Evolutionary conservation across 2,329 filamentous ascomycete species (phyloP), one percentile per base, ranked within the genome.

Genomic region (Aspergillus arachidicola): DNA sequence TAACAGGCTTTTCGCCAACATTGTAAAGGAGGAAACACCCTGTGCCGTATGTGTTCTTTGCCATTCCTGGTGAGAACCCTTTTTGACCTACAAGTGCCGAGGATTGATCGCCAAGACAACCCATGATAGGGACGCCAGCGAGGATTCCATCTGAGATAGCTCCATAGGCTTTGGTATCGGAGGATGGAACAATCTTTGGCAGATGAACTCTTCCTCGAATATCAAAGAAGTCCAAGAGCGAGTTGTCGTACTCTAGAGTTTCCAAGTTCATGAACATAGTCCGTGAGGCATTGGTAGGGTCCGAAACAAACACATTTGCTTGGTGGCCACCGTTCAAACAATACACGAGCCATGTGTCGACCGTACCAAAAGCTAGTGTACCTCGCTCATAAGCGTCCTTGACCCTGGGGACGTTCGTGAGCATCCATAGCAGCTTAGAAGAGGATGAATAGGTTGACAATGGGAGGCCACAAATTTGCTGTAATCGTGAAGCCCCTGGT

Each of bases 181-280:
- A 93, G 0, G 92, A 96, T 1, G 89, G 89, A 6, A 94, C 90
- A 70, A 97, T 95, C 71, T 87, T 87, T 10, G 93, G 93, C 10
- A 97, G 82, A 62, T 86, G 83, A 45, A 96, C 79, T 75, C 92
- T 94, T 7, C 83, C 81, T 75, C 91, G 88, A 66, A 96, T 86
- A 43, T 86, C 87, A 77, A 96, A 96, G 80, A 96, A 96, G 57
- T 87, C 81, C 12, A 96, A 82, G 19, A 96, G 85, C 41, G 84
- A 84, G 62, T 92, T 87, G 74, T 94, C 92, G 77, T 96, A 97
- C 69, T 91, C 78, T 61, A 93, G 83, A 2, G 88, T 93, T 70
- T 88, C 84, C 57, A 97, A 82, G 78, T 96, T 93, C 88, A 96
- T 93, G 78, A 97, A 95, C 93, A 96, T 96, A 60, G 93, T 96